Evolutionary conservation across 2,329 filamentous ascomycete genomes (phyloP).

Genomic region (Herpotrichia juniperi): DNA sequence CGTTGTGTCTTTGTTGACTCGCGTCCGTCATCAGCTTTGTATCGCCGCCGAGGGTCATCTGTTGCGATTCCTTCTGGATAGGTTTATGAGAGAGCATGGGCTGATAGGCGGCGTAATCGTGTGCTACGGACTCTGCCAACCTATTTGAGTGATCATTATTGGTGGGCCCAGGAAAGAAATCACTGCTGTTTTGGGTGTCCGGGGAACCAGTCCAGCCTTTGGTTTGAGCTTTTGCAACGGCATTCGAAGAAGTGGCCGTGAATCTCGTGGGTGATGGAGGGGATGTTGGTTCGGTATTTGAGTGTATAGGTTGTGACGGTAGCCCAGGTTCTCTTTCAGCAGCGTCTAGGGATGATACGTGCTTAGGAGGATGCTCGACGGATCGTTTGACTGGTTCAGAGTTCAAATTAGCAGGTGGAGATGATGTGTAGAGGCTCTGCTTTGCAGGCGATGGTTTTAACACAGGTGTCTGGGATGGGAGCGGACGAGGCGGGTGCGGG

Average conservation of each 20-base stretch:
- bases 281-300: neutral
- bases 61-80: slow-evolving; percentile 14
- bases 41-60: slow-evolving; percentile 28
- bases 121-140: slow-evolving; percentile 20
- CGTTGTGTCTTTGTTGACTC: slow-evolving; percentile 55
- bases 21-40: slow-evolving; percentile 16
- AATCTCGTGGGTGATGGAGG: neutral
- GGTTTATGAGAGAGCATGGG: slow-evolving; percentile 19
- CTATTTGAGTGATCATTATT: neutral
- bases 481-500: neutral
- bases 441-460: neutral
- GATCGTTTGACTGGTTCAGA: neutral
- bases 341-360: neutral
- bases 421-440: neutral
- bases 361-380: neutral
- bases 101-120: slow-evolving; percentile 28
- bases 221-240: neutral
- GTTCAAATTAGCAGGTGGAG: neutral
- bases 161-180: neutral
- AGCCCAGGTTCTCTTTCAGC: neutral
- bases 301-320: neutral
- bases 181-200: neutral
- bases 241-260: no score
- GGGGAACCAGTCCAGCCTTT: neutral
- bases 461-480: neutral